Evolutionary conservation across 768 basidiomycete species (phyloP), one percentile per base, ranked within the genome.

Genomic region (Serendipita indica): DNA sequence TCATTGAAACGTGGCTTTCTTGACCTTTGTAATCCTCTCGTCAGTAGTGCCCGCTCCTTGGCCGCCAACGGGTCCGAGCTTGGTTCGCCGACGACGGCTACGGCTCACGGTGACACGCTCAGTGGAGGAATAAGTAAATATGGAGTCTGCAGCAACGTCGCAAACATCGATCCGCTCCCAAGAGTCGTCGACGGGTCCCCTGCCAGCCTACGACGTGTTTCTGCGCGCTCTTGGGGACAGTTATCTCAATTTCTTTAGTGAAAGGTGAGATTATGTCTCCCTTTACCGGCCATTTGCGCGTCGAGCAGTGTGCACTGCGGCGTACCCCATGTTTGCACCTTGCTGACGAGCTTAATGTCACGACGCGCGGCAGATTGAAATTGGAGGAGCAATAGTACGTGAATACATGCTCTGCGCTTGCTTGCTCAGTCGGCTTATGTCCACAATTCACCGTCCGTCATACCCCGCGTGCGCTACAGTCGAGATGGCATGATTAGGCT

Each of bases 301-400:
- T 6, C 58, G 28, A n/a, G 25, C 16, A 6, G 25, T 57, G 18
- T 4, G 6, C 4, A 28, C 54, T 28, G 18, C 6, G 30, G 34
- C 18, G 18, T 28, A 20, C 13, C 13, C 37, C 18, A 7, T 13
- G 12, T 57, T 13, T 28, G 20, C 12, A 49, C 4, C 20, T 6
- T 34, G 37, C 37, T 39, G 37, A 39, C 18, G 37, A 39, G 13
- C 18, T 39, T 18, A 12, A 13, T 39, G 18, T 18, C 37, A 13
- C 18, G 37, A 18, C 37, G 13, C 37, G 18, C 37, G 13, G 13
- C 18, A 39, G 37, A 39, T 39, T 39, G 18, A 12, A 39, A 13
- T 18, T 92, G 58, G 92, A 96, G 69, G 90, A 93, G 65, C 69
- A 71, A 59, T 93, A 93, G 89, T 91, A 66, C 67, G 83, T 72